Evolutionary conservation across 2,329 filamentous ascomycete genomes (phyloP).

Genomic region (Blastomyces parvus): DNA sequence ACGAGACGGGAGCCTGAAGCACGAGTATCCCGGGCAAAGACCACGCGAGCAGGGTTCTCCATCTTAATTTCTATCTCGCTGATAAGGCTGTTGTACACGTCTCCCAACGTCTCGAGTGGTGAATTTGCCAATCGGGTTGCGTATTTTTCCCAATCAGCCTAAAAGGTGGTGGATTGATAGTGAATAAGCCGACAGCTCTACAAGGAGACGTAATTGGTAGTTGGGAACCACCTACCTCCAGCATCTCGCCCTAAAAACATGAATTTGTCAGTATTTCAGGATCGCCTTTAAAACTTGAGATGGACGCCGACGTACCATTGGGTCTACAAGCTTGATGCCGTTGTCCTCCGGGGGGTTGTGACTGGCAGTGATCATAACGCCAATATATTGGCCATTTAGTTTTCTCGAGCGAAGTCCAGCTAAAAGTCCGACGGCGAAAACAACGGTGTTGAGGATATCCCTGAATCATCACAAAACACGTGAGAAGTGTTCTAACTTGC

Average conservation of each 20-base stretch:
- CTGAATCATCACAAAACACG: slow-evolving; percentile 27
- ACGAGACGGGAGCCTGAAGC: slow-evolving; percentile 82
- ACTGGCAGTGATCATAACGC: slow-evolving; percentile 91
- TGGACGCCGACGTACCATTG: slow-evolving; percentile 51
- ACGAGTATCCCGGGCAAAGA: slow-evolving; percentile 86
- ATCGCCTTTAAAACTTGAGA: slow-evolving; percentile 6
- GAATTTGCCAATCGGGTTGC: slow-evolving; percentile 87
- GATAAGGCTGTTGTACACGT: slow-evolving; percentile 67
- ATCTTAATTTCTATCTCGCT: slow-evolving; percentile 67
- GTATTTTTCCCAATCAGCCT: slow-evolving; percentile 78
- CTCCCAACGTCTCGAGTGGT: slow-evolving; percentile 61
- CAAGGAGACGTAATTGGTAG: slow-evolving; percentile 12
- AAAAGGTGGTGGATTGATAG: slow-evolving; percentile 9
- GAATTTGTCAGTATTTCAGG: neutral
- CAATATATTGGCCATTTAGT: slow-evolving; percentile 80
- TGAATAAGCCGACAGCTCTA: slow-evolving; percentile 7
- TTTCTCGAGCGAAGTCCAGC: slow-evolving; percentile 83
- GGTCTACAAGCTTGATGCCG: slow-evolving; percentile 91
- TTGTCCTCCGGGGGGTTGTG: slow-evolving; percentile 88
- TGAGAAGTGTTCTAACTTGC: neutral
- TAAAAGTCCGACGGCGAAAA: slow-evolving; percentile 85
- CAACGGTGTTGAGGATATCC: slow-evolving; percentile 79
- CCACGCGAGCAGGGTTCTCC: slow-evolving; percentile 61
- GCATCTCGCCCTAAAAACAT: slow-evolving; percentile 68
- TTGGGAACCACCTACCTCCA: slow-evolving; percentile 54